phyloP scores from a whole-genome alignment of 176 grass and related monocot genomes.

The Carex cristatella region DNA sequence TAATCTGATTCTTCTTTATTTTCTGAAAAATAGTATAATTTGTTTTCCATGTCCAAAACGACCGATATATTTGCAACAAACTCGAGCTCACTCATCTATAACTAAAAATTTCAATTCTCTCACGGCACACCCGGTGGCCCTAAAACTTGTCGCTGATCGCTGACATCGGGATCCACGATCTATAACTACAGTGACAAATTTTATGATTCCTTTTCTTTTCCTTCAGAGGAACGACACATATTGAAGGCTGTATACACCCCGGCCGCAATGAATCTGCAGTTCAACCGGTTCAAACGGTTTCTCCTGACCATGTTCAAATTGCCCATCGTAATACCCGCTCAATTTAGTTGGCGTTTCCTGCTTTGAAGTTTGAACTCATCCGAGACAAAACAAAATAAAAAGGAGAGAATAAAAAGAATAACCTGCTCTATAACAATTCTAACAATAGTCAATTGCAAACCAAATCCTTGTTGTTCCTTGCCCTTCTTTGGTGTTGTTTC shows the following conservation, averaged over 20 bases:
- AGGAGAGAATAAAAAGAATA: background rate
- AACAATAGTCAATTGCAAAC: conserved; percentile 22
- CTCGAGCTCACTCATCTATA: no score
- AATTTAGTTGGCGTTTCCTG: background rate
- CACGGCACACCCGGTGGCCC: background rate
- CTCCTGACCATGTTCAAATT: background rate
- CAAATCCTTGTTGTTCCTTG: background rate
- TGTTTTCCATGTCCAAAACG: no score
- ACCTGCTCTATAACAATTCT: background rate
- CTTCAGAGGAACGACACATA: background rate
- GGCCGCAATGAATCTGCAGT: background rate
- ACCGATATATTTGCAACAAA: no score
- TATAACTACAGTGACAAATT: background rate
- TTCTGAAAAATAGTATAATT: no score
- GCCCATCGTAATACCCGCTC: background rate
- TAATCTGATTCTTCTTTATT: no score
- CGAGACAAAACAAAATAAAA: background rate
- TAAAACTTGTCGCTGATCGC: background rate
- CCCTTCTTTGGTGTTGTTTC: background rate
- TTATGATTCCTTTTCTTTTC: background rate
- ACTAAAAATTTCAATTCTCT: no score
- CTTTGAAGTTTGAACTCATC: background rate
- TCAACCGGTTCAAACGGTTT: background rate
- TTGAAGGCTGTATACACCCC: background rate
- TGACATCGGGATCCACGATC: background rate